phyloP scores from a whole-genome alignment of 768 basidiomycete genomes.

The Saitozyma sp. region DNA sequence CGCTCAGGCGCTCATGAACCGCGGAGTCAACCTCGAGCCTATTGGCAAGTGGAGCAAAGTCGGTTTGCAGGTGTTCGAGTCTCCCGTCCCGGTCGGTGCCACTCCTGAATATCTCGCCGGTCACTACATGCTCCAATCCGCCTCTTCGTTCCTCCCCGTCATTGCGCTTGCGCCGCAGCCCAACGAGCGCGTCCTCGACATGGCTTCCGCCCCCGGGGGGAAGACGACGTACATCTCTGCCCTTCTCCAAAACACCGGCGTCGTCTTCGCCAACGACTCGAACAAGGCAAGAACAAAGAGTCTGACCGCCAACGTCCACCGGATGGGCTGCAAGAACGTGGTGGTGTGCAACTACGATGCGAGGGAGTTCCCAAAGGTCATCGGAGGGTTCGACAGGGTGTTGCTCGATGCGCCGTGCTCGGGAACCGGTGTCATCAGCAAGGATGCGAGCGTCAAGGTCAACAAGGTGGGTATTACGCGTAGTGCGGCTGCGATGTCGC shows the following conservation, averaged over 20 bases:
- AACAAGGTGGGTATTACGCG: constrained; percentile 73
- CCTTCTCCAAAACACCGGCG: constrained; percentile 94
- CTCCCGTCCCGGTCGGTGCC: constrained; percentile 91
- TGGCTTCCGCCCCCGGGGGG: constrained; percentile 97
- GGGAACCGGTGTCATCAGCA: constrained; percentile 97
- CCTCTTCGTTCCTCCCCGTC: constrained; percentile 98
- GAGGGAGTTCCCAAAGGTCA: constrained; percentile 95
- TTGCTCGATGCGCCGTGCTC: constrained; percentile 95
- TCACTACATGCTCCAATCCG: constrained; percentile 99
- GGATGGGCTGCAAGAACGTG: constrained; percentile 97
- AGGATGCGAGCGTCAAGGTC: constrained; percentile 93
- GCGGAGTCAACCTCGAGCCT: constrained; percentile 95
- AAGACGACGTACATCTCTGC: constrained; percentile 98
- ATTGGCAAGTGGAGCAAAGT: constrained; percentile 99
- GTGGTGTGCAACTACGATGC: constrained; percentile 97
- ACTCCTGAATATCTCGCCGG: constrained; percentile 99
- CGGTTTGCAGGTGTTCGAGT: constrained; percentile 97
- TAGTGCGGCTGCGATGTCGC: not conserved
- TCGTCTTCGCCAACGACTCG: constrained; percentile 94
- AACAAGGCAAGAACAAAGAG: constrained; percentile 94
- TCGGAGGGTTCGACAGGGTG: constrained; percentile 98
- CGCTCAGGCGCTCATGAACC: constrained; percentile 87
- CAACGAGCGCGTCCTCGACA: constrained; percentile 90
- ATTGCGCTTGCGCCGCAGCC: constrained; percentile 91
- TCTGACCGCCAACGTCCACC: constrained; percentile 92